Conservation (phyloP, 441 rosid genomes). For the Bocquillonia castaneifolia region DNA sequence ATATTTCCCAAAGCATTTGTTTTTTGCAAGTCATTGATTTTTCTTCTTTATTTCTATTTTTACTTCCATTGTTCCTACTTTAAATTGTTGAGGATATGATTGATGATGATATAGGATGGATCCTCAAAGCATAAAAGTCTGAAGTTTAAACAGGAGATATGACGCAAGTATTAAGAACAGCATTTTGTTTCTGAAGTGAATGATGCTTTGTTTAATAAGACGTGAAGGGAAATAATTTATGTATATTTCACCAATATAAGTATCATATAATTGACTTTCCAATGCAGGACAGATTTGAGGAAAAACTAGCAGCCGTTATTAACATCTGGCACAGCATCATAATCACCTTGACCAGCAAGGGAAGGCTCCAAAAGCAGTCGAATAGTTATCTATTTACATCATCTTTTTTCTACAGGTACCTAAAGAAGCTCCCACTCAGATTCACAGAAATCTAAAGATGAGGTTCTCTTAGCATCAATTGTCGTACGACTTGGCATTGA, state of each 20-base stretch:
- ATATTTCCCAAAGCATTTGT: background rate
- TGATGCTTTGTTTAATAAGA: background rate
- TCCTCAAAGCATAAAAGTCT: background rate
- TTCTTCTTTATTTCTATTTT: background rate
- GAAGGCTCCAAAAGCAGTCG: slow-evolving; percentile 5
- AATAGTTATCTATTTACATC: background rate
- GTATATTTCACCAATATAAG: background rate
- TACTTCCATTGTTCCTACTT: background rate
- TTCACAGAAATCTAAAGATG: slow-evolving; percentile 12
- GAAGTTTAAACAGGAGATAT: background rate
- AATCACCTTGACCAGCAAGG: background rate
- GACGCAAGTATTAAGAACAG: background rate
- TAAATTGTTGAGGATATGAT: background rate
- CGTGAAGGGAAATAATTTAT: background rate
- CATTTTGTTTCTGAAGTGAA: background rate
- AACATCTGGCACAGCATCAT: slow-evolving; percentile 1
- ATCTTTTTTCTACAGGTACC: background rate
- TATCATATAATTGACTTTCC: background rate
- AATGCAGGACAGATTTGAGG: background rate
- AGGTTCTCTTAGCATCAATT: background rate
- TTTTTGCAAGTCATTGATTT: no score
- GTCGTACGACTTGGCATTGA: background rate
- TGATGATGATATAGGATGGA: background rate
- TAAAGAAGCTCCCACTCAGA: slow-evolving; percentile 28
- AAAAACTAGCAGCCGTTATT: background rate